These are phyloP conservation scores for Ceraceosorus guamensis DNA, from an alignment of 1,284 basidiomycete genomes.

Conservation along the genomic window DNA sequence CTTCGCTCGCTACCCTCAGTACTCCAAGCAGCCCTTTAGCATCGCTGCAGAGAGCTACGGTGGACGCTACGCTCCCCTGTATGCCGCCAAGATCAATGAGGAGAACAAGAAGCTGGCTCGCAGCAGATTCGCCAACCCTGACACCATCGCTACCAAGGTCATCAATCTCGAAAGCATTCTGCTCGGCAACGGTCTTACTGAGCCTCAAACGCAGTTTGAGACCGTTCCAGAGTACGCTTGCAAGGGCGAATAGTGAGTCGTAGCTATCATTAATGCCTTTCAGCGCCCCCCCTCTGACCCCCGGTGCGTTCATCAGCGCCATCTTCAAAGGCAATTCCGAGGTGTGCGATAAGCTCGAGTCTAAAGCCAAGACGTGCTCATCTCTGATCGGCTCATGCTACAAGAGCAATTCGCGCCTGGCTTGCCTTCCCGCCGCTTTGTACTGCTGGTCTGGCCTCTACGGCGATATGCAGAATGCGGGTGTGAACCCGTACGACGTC, in stretches of 20 bases:
- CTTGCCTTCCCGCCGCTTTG: conserved; percentile 55
- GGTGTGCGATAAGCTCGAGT: conserved; percentile 59
- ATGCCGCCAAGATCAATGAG: conserved; percentile 38
- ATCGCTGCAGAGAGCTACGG: conserved; percentile 58
- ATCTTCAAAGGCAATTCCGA: conserved; percentile 64
- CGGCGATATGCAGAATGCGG: conserved; percentile 53
- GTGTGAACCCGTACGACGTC: conserved; percentile 66
- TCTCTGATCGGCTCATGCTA: conserved; percentile 52
- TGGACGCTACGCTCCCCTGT: conserved; percentile 54
- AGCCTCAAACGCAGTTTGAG: conserved; percentile 48
- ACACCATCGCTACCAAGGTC: conserved; percentile 21
- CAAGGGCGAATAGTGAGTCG: conserved; percentile 49
- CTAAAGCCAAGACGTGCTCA: conserved; percentile 66
- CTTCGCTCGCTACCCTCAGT: conserved; percentile 53
- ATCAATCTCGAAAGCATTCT: conserved; percentile 43
- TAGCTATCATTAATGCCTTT: no score
- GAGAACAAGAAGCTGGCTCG: conserved; percentile 40
- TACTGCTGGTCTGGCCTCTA: conserved; percentile 53
- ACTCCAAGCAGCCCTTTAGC: conserved; percentile 40
- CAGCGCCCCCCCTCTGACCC: no score
- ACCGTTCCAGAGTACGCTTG: conserved; percentile 72
- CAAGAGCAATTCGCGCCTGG: conserved; percentile 46
- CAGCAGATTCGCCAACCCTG: conserved; percentile 16
- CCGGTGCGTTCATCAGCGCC: conserved; percentile 40
- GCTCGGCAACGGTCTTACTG: conserved; percentile 46